These are phyloP conservation scores for Rhododendron williamsianum DNA, from an alignment of 148 eudicot species.

Conservation along the genomic window DNA sequence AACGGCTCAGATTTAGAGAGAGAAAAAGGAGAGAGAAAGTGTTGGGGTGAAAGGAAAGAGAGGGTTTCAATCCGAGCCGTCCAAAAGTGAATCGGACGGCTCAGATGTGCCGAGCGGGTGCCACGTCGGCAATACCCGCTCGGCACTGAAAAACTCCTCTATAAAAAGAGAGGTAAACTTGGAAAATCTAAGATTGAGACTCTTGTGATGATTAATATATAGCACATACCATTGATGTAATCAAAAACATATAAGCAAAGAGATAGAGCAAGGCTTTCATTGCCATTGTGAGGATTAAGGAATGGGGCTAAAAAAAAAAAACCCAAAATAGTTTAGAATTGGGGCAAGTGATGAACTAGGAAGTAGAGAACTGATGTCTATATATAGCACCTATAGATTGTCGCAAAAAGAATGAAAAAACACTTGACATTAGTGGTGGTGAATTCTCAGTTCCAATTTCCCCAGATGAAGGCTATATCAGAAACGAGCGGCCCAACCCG, in stretches of 20 bases:
- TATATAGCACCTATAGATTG: neutral
- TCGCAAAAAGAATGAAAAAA: neutral
- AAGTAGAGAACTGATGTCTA: neutral
- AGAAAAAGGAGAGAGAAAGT: too few species aligned
- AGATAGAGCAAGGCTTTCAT: constrained; percentile 5
- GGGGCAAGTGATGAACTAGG: neutral
- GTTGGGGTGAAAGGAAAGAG: too few species aligned
- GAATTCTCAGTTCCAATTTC: neutral
- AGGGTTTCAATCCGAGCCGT: too few species aligned
- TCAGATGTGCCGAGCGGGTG: too few species aligned
- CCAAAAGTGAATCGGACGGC: too few species aligned
- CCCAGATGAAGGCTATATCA: neutral
- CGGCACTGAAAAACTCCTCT: too few species aligned
- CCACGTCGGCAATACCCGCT: too few species aligned
- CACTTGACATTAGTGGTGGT: neutral
- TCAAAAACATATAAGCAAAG: neutral
- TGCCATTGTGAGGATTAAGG: neutral
- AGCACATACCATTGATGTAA: neutral
- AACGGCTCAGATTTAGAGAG: too few species aligned
- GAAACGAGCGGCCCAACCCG: neutral
- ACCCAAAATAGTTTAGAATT: neutral
- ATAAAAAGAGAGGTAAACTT: neutral
- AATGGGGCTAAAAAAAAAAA: neutral
- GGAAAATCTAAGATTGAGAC: neutral
- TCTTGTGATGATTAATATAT: too few species aligned